A percentile compares a stretch with the other conserved stretches of the same genome.
Conservation (phyloP, 768 basidiomycete genomes). For the Xanthoconium stramineum region DNA sequence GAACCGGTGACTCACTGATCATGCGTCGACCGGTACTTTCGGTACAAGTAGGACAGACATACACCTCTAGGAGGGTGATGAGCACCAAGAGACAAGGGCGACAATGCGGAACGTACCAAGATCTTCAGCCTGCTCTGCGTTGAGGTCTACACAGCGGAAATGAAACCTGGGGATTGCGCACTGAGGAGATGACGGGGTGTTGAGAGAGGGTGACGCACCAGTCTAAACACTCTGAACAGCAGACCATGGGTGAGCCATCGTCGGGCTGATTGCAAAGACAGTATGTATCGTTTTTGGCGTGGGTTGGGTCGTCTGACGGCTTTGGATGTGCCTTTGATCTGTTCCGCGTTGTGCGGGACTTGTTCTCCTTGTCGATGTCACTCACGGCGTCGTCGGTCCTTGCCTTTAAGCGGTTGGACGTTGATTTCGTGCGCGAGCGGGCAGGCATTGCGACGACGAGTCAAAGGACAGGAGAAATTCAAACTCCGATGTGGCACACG, state of each 20-base stretch:
- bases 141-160: constrained; percentile 70
- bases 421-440: constrained; percentile 43
- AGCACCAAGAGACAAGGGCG: constrained; percentile 5
- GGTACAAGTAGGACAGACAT: constrained; percentile 54
- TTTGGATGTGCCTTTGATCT: constrained; percentile 24
- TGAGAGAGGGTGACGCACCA: constrained; percentile 48
- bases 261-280: constrained; percentile 70
- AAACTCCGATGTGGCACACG: constrained; percentile 34
- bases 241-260: constrained; percentile 80
- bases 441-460: constrained; percentile 38
- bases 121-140: constrained; percentile 64
- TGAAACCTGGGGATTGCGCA: constrained; percentile 61
- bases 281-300: constrained; percentile 22
- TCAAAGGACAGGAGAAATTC: constrained; percentile 28
- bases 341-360: constrained; percentile 9
- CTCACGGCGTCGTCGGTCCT: constrained; percentile 20
- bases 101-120: constrained; percentile 56
- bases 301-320: constrained; percentile 16
- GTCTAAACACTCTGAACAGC: constrained; percentile 65
- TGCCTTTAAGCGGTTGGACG: constrained; percentile 6
- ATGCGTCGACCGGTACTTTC: constrained; percentile 59
- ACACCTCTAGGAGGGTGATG: constrained; percentile 47
- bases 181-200: constrained; percentile 5
- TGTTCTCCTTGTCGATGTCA: constrained; percentile 34
- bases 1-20: constrained; percentile 65